Evolutionary conservation across 306 rosid genomes (phyloP).

Genomic region (Cyclanthera cordifolia): DNA sequence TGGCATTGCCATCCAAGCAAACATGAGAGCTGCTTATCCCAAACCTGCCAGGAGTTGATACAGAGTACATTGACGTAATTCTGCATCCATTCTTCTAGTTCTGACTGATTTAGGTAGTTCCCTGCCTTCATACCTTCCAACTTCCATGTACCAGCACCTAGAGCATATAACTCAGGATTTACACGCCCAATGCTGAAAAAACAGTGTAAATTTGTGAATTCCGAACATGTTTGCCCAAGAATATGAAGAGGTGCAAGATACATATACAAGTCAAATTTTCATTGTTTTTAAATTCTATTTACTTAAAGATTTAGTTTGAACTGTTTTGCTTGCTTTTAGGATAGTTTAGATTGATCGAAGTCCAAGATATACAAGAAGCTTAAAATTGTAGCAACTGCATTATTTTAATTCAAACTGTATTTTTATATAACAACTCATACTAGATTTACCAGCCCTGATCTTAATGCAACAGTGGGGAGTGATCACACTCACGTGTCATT

Average conservation of each 20-base stretch:
- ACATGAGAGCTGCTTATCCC: not conserved
- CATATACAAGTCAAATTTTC: not conserved
- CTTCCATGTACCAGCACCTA: constrained; percentile 56
- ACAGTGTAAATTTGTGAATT: not conserved
- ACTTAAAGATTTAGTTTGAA: not conserved
- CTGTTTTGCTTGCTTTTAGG: not conserved
- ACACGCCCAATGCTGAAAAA: constrained; percentile 74
- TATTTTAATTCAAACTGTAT: not conserved
- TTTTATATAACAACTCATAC: not conserved
- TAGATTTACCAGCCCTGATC: not conserved
- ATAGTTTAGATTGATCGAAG: not conserved
- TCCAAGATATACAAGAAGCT: not conserved
- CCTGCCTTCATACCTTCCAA: constrained; percentile 23
- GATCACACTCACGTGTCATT: too few species aligned
- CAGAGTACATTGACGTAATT: constrained; percentile 69
- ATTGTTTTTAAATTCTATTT: too few species aligned
- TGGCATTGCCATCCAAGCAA: not conserved
- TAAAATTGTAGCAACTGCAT: not conserved
- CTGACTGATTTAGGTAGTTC: constrained; percentile 28
- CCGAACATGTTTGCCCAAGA: not conserved
- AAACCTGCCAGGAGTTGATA: constrained; percentile 93
- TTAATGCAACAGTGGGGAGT: not conserved
- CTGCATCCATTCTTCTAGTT: constrained; percentile 53
- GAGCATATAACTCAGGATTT: constrained; percentile 66
- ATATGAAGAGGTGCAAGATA: not conserved